Conservation (phyloP, 208 protist genomes). For the Endotrypanum monterogeii region DNA sequence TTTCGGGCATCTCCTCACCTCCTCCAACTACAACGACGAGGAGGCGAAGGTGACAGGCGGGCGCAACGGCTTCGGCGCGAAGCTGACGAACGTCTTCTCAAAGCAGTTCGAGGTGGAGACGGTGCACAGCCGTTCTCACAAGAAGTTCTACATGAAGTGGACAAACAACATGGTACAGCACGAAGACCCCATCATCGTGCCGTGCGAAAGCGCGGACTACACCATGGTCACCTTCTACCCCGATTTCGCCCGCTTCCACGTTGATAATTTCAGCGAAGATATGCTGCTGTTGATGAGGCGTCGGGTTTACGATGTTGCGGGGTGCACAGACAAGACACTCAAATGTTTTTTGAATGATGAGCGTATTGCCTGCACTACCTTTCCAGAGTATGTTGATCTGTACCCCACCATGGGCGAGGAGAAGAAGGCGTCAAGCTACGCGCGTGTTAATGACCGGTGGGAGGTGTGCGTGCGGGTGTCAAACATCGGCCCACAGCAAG, state of each 20-base stretch:
- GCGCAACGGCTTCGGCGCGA: slow-evolving; percentile 98
- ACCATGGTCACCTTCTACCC: slow-evolving; percentile 99
- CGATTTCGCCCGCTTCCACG: slow-evolving; percentile 97
- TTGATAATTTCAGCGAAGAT: slow-evolving; percentile 96
- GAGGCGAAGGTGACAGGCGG: slow-evolving; percentile 97
- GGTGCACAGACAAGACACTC: slow-evolving; percentile 89
- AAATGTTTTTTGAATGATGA: slow-evolving; percentile 97
- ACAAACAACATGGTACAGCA: slow-evolving; percentile 97
- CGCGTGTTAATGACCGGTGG: slow-evolving; percentile 96
- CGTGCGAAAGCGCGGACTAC: slow-evolving; percentile 90
- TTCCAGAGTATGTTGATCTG: slow-evolving; percentile 98
- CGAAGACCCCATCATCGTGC: slow-evolving; percentile 90
- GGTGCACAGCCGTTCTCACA: slow-evolving; percentile 85
- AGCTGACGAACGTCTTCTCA: slow-evolving; percentile 99
- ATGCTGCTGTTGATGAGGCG: slow-evolving; percentile 96
- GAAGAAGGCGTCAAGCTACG: slow-evolving; percentile 70
- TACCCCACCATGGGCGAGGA: slow-evolving; percentile 94
- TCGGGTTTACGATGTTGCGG: slow-evolving; percentile 99
- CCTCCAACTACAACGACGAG: slow-evolving; percentile 99
- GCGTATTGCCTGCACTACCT: slow-evolving; percentile 92
- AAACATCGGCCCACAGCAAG: slow-evolving; percentile 97
- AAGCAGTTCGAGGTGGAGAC: slow-evolving; percentile 98
- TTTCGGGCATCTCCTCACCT: slow-evolving; percentile 99
- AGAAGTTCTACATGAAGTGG: slow-evolving; percentile 97
- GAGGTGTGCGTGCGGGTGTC: slow-evolving; percentile 95